Conservation (phyloP, 148 eudicot species). For the Fagopyrum homotropicum region DNA sequence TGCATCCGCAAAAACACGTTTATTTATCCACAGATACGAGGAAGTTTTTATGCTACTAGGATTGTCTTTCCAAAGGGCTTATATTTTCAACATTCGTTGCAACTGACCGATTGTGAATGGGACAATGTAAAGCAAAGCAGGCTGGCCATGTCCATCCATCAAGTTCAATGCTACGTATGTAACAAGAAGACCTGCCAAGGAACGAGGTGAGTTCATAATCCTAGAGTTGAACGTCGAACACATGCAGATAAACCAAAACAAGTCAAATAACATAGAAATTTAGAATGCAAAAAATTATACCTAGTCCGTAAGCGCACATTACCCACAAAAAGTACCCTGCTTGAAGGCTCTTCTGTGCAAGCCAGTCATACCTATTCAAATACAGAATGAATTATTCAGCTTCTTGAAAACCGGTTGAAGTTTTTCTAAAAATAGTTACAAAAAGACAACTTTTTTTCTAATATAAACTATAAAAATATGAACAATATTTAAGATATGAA, state of each 20-base stretch:
- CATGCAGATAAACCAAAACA: background rate
- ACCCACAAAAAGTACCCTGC: slow-evolving; percentile 84
- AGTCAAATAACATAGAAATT: background rate
- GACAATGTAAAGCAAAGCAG: slow-evolving; percentile 15
- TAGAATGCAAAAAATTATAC: slow-evolving; percentile 24
- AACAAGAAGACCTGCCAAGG: slow-evolving; percentile 8
- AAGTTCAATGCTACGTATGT: slow-evolving; percentile 21
- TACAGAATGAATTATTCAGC: background rate
- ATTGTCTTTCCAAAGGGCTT: background rate
- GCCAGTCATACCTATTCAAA: slow-evolving; percentile 69
- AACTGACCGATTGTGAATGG: slow-evolving; percentile 16
- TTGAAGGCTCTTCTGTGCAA: slow-evolving; percentile 64
- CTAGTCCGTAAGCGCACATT: slow-evolving; percentile 79
- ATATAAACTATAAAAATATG: background rate
- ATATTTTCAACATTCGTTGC: background rate
- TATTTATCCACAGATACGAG: background rate
- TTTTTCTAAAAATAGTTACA: background rate
- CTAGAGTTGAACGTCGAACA: background rate
- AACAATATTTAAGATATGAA: background rate
- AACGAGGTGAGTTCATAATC: background rate
- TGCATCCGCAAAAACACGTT: background rate
- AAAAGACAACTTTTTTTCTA: background rate
- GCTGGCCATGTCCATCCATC: slow-evolving; percentile 15
- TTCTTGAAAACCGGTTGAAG: background rate
- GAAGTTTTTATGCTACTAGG: too few species aligned